Base-by-base conservation (phyloP, 495 filamentous ascomycete species). In the Trichocladium antarcticum region DNA sequence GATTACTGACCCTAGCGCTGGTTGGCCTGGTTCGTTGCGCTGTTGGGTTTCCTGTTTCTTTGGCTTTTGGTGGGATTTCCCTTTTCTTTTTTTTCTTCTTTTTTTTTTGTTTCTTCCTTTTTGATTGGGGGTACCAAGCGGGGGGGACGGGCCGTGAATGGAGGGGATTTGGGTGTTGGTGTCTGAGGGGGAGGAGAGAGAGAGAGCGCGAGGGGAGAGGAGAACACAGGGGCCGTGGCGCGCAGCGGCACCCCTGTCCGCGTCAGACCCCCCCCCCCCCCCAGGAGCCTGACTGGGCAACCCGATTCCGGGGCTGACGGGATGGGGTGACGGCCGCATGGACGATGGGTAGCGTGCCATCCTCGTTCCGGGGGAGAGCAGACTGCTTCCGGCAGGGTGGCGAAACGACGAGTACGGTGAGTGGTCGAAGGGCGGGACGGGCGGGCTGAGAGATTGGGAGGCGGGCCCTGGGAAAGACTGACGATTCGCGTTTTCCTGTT, bases 1-100 rank as follows among this genome's bases (percentile, higher is more conserved):
- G 50, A 38, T 38, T 54, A 49, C 17, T 47, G 20, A 16, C 14
- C 8, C 8, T 27, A 6, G 47, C 19, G n/a, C n/a, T n/a, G n/a
- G n/a, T n/a, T n/a, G 47, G 24, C 22, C 15, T 35, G 21, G 29
- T 29, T 24, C 15, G 11, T 19, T 12, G 15, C 8, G 19, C n/a
- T 34, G 7, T 35, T 12, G 32, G 32, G 7, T 34, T 24, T 27
- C 11, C 28, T 31, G 16, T 36, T 3, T 17, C 27, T 15, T 36
- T 44, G 34, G 1, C 27, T 32, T 37, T 0, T 37, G 16, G 14
- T 41, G 39, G 19, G 34, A 20, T 31, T 29, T 28, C 34, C 6
- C 28, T 31, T 29, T 28, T 38, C 6, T 19, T 37, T n/a, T n/a
- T n/a, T n/a, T n/a, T n/a, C n/a, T n/a, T n/a, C n/a, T n/a, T n/a